phyloP scores from a whole-genome alignment of 2,329 filamentous ascomycete genomes.

The Curvularia hawaiiensis region DNA sequence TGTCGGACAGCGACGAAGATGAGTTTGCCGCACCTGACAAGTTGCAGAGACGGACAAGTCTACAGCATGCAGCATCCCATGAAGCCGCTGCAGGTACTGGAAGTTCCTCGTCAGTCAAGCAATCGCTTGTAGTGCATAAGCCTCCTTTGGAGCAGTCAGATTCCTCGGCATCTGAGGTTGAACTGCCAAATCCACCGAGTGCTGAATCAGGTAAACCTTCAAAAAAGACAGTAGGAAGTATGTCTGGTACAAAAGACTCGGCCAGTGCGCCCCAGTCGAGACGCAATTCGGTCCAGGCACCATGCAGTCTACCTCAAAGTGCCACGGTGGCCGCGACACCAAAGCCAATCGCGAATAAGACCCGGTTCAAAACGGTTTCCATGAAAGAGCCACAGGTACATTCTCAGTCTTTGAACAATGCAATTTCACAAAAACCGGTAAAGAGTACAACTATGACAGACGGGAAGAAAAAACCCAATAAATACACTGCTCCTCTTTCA shows the following conservation, averaged over 20 bases:
- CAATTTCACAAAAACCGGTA: not conserved
- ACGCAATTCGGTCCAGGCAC: not conserved
- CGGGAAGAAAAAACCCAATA: not conserved
- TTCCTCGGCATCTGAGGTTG: slow-evolving; percentile 19
- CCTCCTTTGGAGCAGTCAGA: slow-evolving; percentile 25
- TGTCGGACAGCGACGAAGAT: slow-evolving; percentile 20
- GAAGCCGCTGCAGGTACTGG: not conserved
- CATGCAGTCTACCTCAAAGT: not conserved
- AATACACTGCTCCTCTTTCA: not conserved
- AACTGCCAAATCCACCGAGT: slow-evolving; percentile 12
- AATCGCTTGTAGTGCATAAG: slow-evolving; percentile 10
- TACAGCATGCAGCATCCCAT: not conserved
- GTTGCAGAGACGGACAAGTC: not conserved
- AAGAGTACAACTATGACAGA: not conserved
- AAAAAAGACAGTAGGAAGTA: slow-evolving; percentile 4
- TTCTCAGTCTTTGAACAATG: not conserved
- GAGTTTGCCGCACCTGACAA: slow-evolving; percentile 16
- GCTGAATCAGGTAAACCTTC: slow-evolving; percentile 5
- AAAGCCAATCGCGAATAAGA: not conserved
- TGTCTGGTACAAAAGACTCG: not conserved
- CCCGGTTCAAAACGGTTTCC: not conserved
- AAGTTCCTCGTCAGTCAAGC: slow-evolving; percentile 3
- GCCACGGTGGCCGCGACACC: not conserved
- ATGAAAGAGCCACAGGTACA: not conserved
- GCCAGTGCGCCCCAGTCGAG: not conserved